Evolutionary conservation across 2,329 filamentous ascomycete species (phyloP).

Genomic region (Alternaria alternata): DNA sequence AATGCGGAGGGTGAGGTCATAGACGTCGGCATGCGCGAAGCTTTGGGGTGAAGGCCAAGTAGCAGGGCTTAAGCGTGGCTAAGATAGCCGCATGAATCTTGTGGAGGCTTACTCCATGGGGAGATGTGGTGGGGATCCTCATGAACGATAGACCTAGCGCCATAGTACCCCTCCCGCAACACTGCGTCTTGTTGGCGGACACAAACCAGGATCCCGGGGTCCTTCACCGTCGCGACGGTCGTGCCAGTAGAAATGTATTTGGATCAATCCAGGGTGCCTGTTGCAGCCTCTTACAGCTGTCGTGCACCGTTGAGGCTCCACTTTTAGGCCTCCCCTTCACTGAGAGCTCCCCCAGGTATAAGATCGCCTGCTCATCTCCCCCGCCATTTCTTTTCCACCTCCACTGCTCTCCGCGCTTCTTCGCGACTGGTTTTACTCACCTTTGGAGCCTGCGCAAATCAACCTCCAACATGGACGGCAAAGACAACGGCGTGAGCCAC

Average conservation of each 20-base stretch:
- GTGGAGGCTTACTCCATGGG: conserved; percentile 18
- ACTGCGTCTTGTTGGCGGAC: conserved; percentile 8
- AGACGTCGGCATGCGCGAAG: conserved; percentile 13
- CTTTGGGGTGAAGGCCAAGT: conserved; percentile 9
- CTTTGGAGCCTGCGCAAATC: neutral
- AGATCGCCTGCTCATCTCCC: conserved; percentile 10
- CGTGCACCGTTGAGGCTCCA: conserved; percentile 15
- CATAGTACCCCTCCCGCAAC: conserved; percentile 11
- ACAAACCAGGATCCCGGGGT: conserved; percentile 7
- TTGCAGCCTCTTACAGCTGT: conserved; percentile 10
- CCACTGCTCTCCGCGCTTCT: neutral
- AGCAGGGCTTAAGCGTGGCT: conserved; percentile 8
- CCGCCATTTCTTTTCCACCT: conserved; percentile 6
- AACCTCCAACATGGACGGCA: conserved; percentile 13
- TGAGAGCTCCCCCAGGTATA: conserved; percentile 11
- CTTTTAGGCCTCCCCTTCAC: conserved; percentile 18
- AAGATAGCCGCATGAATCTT: conserved; percentile 13
- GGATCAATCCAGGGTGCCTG: neutral
- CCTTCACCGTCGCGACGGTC: conserved; percentile 2
- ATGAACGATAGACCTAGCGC: conserved; percentile 12
- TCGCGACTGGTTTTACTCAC: neutral
- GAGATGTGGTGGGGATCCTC: conserved; percentile 11
- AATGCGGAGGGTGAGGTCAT: conserved; percentile 13
- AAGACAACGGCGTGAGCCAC: conserved; percentile 5
- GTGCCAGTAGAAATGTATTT: neutral